These are phyloP conservation scores for Beta corolliflora DNA, from an alignment of 179 eudicot genomes.

Conservation along the genomic window DNA sequence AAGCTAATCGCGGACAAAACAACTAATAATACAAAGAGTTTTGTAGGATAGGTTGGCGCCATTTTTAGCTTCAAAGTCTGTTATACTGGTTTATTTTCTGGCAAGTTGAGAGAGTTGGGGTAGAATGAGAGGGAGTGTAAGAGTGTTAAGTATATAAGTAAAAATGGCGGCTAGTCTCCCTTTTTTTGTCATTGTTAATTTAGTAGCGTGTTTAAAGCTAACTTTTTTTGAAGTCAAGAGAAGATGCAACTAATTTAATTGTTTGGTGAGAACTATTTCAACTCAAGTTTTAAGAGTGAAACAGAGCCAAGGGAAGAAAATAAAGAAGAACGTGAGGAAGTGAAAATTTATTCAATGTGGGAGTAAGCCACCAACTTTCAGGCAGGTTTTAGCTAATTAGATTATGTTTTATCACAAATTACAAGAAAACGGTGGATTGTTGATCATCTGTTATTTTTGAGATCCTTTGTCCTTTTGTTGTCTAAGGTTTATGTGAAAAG, in stretches of 20 bases:
- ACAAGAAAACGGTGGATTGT: conserved; percentile 17
- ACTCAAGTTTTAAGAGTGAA: conserved; percentile 23
- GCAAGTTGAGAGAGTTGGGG: not conserved
- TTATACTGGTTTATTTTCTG: not conserved
- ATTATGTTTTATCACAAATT: not conserved
- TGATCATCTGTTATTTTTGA: conserved; percentile 6
- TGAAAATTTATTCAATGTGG: not conserved
- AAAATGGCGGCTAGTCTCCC: not conserved
- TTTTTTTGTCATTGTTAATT: conserved; percentile 15
- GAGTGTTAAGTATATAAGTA: conserved; percentile 19
- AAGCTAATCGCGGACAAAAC: conserved; percentile 26
- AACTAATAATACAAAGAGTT: conserved; percentile 6
- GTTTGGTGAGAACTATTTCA: conserved; percentile 53
- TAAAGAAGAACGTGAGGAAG: not conserved
- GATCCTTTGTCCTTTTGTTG: not conserved
- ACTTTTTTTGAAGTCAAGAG: conserved; percentile 60
- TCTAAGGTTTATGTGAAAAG: conserved; percentile 13
- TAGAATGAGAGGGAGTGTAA: not conserved
- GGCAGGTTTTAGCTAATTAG: not conserved
- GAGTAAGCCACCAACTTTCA: conserved; percentile 29
- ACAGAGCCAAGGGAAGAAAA: not conserved
- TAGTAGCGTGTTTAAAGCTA: conserved; percentile 23
- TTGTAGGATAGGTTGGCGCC: conserved; percentile 24
- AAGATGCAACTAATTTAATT: conserved; percentile 69
- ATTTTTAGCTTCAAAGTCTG: conserved; percentile 24